Evolutionary conservation across 2,329 filamentous ascomycete genomes (phyloP).

Genomic region (Aurifilum marmelostoma): DNA sequence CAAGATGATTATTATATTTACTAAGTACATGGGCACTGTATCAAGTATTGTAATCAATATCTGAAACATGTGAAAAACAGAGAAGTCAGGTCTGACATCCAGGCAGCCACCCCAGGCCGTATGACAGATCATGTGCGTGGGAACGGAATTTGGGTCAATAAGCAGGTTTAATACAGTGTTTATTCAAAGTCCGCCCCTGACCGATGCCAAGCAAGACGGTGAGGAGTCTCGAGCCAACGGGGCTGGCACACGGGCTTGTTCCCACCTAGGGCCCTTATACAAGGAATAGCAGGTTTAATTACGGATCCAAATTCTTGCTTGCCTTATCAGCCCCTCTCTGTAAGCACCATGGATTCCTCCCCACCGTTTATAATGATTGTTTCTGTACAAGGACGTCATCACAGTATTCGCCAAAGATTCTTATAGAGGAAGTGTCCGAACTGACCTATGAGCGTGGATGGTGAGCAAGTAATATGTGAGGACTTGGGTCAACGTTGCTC

Average conservation of each 20-base stretch:
- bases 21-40: too few species aligned
- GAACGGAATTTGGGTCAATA: not conserved
- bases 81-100: not conserved
- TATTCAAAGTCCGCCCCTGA: not conserved
- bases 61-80: not conserved
- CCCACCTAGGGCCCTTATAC: not conserved
- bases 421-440: not conserved
- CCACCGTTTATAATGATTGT: not conserved
- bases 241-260: too few species aligned
- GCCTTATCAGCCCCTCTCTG: not conserved
- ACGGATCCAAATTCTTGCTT: not conserved
- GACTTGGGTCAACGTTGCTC: not conserved
- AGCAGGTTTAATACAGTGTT: not conserved
- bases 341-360: not conserved
- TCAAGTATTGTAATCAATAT: not conserved
- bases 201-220: not conserved
- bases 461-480: not conserved
- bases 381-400: not conserved
- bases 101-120: not conserved
- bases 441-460: not conserved
- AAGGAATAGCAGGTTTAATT: not conserved
- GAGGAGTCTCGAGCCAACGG: not conserved
- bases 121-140: not conserved
- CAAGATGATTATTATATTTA: too few species aligned
- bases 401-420: not conserved